Percentiles rank a stretch among this genome's conserved stretches.
These are phyloP conservation scores for Drechslera avenae DNA, from an alignment of 2,329 filamentous ascomycete genomes.

Conservation along the genomic window DNA sequence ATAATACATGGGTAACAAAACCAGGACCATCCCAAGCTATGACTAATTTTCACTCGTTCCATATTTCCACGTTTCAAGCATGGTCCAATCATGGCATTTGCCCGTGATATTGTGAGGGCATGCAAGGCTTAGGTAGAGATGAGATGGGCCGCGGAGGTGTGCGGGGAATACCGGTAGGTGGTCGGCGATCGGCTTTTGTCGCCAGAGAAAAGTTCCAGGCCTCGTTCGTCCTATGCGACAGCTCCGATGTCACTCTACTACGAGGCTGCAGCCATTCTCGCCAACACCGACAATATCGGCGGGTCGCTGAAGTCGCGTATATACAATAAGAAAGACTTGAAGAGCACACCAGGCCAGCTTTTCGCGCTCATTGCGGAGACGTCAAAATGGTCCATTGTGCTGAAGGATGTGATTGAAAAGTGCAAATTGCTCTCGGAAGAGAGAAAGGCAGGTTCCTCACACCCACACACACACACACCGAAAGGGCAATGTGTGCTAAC, in stretches of 20 bases:
- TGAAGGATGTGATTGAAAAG: conserved; percentile 88
- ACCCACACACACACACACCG: neutral
- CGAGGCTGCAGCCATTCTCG: conserved; percentile 79
- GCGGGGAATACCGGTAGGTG: conserved; percentile 11
- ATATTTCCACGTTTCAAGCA: too few relatives aligned
- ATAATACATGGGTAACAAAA: neutral
- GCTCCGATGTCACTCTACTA: conserved; percentile 87
- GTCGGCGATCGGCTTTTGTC: conserved; percentile 10
- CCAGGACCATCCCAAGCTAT: too few relatives aligned
- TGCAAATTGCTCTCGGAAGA: conserved; percentile 78
- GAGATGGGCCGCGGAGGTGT: conserved; percentile 2
- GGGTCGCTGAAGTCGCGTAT: conserved; percentile 87
- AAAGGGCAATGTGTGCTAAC: neutral
- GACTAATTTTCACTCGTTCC: too few relatives aligned
- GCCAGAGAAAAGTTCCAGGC: conserved; percentile 14
- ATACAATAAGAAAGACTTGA: conserved; percentile 74
- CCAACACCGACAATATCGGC: conserved; percentile 65
- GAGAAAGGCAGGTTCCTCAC: conserved; percentile 71
- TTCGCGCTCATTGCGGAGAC: conserved; percentile 87
- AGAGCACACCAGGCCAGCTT: conserved; percentile 78
- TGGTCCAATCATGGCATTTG: too few relatives aligned
- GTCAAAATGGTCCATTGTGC: conserved; percentile 84
- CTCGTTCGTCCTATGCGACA: conserved; percentile 5
- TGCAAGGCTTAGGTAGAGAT: too few relatives aligned
- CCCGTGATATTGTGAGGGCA: too few relatives aligned